Evolutionary conservation across 495 filamentous ascomycete genomes (phyloP).

Genomic region (Xylaria intraflava): DNA sequence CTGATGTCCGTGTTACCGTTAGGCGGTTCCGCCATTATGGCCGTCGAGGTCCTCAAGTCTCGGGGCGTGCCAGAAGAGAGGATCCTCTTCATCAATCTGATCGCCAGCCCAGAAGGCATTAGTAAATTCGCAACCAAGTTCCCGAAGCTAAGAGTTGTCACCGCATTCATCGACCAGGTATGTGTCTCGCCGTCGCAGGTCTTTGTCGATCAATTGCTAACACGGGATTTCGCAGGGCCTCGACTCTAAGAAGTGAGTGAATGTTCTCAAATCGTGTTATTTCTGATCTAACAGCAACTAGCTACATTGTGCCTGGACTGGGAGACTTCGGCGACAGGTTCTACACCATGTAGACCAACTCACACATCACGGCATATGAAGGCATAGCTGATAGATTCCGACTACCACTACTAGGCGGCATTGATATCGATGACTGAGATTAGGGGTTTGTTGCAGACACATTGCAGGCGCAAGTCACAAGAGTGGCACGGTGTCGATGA

Average conservation of each 20-base stretch:
- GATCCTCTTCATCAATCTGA: slow-evolving; percentile 92
- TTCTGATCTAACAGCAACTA: slow-evolving; percentile 34
- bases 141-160: slow-evolving; percentile 87
- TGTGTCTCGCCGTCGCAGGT: slow-evolving; percentile 3
- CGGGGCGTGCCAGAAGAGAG: slow-evolving; percentile 89
- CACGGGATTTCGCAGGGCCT: slow-evolving; percentile 50
- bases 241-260: slow-evolving; percentile 89
- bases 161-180: slow-evolving; percentile 86
- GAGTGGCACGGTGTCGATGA: not conserved
- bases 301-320: slow-evolving; percentile 92
- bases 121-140: slow-evolving; percentile 83
- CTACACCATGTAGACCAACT: slow-evolving; percentile 66
- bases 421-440: not conserved
- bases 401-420: not conserved
- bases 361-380: not conserved
- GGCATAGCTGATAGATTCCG: not conserved
- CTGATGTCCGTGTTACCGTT: slow-evolving; percentile 9
- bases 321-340: slow-evolving; percentile 97
- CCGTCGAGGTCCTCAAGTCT: slow-evolving; percentile 82
- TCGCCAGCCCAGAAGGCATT: slow-evolving; percentile 90
- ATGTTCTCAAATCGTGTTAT: not conserved
- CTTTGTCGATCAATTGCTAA: slow-evolving; percentile 19
- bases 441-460: not conserved
- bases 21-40: slow-evolving; percentile 96
- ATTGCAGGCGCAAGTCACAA: not conserved